Evolutionary conservation across 768 basidiomycete species (phyloP).

Genomic region (Termitomyces sp.): DNA sequence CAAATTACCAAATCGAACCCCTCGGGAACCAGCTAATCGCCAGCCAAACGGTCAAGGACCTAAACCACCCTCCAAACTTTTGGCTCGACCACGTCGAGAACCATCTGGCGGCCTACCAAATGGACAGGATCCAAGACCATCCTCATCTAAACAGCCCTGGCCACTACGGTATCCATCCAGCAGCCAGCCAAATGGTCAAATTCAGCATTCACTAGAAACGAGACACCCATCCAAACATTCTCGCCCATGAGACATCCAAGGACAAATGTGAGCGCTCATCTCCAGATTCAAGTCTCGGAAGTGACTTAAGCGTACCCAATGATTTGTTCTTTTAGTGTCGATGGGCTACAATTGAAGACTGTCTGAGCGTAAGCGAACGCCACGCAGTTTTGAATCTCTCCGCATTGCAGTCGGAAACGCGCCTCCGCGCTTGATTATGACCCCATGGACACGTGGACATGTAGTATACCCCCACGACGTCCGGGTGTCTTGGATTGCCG

Average conservation of each 20-base stretch:
- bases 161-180: neutral
- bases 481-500: no score
- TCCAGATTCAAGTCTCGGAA: neutral
- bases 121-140: slow-evolving; percentile 11
- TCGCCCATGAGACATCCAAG: neutral
- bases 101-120: neutral
- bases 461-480: neutral
- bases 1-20: slow-evolving; percentile 14
- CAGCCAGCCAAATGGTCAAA: neutral
- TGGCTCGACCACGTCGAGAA: slow-evolving; percentile 2
- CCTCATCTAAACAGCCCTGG: slow-evolving; percentile 26
- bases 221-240: neutral
- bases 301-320: neutral
- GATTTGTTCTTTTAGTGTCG: neutral
- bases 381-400: neutral
- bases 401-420: no score
- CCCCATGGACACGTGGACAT: neutral
- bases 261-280: neutral
- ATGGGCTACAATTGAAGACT: neutral
- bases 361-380: neutral
- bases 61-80: neutral
- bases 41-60: slow-evolving; percentile 8
- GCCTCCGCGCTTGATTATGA: no score
- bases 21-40: slow-evolving; percentile 10
- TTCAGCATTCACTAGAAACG: neutral